Base-by-base conservation (phyloP, 2,329 filamentous ascomycete genomes). In the Cladosporium sp. region DNA sequence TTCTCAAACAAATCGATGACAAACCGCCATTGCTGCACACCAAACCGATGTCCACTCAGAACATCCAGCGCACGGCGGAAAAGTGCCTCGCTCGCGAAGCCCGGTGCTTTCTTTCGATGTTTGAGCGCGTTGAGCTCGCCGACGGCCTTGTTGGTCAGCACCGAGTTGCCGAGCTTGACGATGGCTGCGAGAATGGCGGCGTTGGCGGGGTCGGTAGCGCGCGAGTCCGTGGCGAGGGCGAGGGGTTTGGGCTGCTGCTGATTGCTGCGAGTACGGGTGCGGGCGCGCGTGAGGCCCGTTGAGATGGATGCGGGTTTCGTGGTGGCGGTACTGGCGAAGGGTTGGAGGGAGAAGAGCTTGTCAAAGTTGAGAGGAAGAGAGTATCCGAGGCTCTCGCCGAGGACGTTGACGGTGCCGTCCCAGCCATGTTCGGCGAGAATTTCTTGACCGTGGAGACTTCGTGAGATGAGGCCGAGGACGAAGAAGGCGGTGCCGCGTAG, bases 401-500 rank as follows among this genome's bases (percentile, higher is more conserved):
- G 80, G 22, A 84, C 81, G 54, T 90, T 92, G 14, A 89, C 86
- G 55, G 90, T 92, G 9, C 90, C 88, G 63, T 95, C 91, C 95
- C 95, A 98, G 9, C 91, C 91, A 64, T 87, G 79, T 64, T 95
- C 89, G 1, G 86, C 85, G 11, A 98, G 73, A 54, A 97, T 95
- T 68, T 95, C 89, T 22, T 97, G 81, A 0, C 93, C 93, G 64
- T 96, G 92, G 8, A 90, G 78, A 48, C 92, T 97, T 50, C 93
- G 81, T 1, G 91, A 96, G 52, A 98, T 92, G 53, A 98, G 74
- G 0, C 93, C 93, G 0, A 98, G 74, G 0, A 96, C 93, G 63
- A 96, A 98, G 70, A 97, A 97, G 1, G 93, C 93, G 0, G 95
- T 98, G 35, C 95, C 93, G 42, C 95, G 82, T 62, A 98, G 78